A percentile compares a stretch with the other conserved stretches of the same genome.
Evolutionary conservation across 2,329 filamentous ascomycete genomes (phyloP).

Genomic region (Colletotrichum destructivum): DNA sequence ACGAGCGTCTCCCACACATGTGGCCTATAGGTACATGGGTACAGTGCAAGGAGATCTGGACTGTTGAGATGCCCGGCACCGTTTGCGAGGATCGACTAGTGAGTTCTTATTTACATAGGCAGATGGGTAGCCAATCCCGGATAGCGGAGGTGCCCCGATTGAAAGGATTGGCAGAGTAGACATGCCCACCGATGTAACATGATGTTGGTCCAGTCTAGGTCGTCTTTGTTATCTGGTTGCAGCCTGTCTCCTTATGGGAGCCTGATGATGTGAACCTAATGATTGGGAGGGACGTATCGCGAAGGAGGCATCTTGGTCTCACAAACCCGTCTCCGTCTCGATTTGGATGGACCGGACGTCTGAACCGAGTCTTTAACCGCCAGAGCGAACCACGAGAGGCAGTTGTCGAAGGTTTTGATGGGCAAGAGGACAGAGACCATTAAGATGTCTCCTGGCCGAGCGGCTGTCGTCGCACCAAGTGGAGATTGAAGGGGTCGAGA

Average conservation of each 20-base stretch:
- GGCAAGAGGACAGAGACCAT: not conserved
- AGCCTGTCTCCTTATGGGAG: not conserved
- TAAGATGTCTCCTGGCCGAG: not conserved
- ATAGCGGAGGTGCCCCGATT: not conserved
- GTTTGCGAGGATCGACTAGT: slow-evolving; percentile 18
- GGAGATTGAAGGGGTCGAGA: not conserved
- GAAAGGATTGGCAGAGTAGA: not conserved
- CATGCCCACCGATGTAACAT: not conserved
- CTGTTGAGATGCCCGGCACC: slow-evolving; percentile 9
- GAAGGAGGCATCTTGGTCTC: not conserved
- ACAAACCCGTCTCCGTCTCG: not conserved
- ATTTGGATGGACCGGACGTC: slow-evolving; percentile 7
- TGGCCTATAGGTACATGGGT: too few species aligned
- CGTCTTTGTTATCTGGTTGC: not conserved
- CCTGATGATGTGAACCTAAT: not conserved
- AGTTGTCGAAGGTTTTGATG: not conserved
- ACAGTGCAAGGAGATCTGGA: slow-evolving; percentile 6
- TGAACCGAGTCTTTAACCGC: not conserved
- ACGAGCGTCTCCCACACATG: not conserved
- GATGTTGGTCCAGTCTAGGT: not conserved
- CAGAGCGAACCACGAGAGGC: not conserved
- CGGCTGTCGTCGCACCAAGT: slow-evolving; percentile 15
- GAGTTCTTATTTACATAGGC: not conserved
- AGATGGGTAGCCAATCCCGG: not conserved
- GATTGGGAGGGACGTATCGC: not conserved